A percentile compares a stretch with the other conserved stretches of the same genome.
phyloP scores from a whole-genome alignment of 371 early-diverging fungal species.

The Circinella minor region DNA sequence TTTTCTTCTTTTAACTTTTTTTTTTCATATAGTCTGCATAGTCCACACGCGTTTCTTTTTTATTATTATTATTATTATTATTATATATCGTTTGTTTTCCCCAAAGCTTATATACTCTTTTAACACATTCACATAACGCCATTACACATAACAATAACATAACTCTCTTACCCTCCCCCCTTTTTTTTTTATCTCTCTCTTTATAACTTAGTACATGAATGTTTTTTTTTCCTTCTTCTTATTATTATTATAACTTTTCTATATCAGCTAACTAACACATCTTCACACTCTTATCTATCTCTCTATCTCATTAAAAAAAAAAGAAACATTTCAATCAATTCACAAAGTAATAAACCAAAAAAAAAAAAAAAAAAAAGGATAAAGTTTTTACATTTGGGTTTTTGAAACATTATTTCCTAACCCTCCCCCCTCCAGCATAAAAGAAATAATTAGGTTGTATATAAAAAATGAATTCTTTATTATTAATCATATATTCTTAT shows the following conservation, averaged over 20 bases:
- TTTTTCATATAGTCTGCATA: slow-evolving; percentile 9
- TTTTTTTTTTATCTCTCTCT: neutral
- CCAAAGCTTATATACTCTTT: neutral
- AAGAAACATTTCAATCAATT: no score
- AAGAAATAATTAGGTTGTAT: no score
- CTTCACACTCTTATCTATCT: neutral
- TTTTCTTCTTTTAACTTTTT: neutral
- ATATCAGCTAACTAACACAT: neutral
- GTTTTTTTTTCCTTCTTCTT: slow-evolving; percentile 8
- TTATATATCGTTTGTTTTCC: neutral
- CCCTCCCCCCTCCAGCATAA: no score
- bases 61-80: no score
- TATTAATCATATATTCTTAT: no score
- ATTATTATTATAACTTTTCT: neutral
- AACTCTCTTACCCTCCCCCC: neutral
- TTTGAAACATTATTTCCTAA: no score
- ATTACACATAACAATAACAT: no score
- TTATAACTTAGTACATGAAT: neutral
- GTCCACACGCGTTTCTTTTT: neutral
- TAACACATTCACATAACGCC: no score
- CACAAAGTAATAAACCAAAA: neutral
- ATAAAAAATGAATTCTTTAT: no score
- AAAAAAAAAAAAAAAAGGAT: neutral
- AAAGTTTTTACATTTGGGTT: neutral
- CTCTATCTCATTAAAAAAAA: no score